Evolutionary conservation across 148 eudicot species (phyloP), one percentile per base, ranked within the genome.

Genomic region (Silene conica): DNA sequence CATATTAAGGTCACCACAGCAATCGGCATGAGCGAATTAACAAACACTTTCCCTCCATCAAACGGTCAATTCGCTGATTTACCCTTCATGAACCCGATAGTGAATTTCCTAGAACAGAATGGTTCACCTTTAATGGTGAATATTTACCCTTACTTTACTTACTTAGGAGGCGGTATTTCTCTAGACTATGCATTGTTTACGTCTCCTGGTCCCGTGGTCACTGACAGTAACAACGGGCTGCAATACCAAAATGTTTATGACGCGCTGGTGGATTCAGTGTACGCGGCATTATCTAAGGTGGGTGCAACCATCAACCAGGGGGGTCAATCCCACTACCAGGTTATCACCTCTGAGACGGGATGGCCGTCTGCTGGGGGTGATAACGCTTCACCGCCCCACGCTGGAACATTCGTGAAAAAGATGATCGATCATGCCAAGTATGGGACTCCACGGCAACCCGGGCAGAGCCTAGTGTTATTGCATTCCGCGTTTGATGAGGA

Each of bases 401-500:
- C 84, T 1, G 70, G 41, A n/a, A 64, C 78, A 8, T 81, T 76
- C 46, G 70, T 76, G 55, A 74, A 7, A 41, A 78, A 73, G 5
- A 69, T 84, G 63, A 75, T 84, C 5, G 56, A 56, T 3, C 87
- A 81, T 71, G 82, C 78, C 19, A 23, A 52, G 18, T 6, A 60
- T 9, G 82, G 76, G 59, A 75, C 77, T 3, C 82, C 85, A 25
- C 43, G 19, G 74, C 76, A 66, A 4, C 43, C 43, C 43, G 77
- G 79, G 7, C 66, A 58, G 18, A 54, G 73, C 6, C 79, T 80
- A 31, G 77, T 78, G 10, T 80, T 80, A 63, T 43, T 85, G 67
- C 82, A 80, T 64, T 75, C 85, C 20, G 70, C 80, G 87, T 85
- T 71, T 72, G 85, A 85, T 72, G 85, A 82, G 62, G 60, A 85